Base-by-base conservation (phyloP, 768 basidiomycete species). In the Tephrocybe sp. region DNA sequence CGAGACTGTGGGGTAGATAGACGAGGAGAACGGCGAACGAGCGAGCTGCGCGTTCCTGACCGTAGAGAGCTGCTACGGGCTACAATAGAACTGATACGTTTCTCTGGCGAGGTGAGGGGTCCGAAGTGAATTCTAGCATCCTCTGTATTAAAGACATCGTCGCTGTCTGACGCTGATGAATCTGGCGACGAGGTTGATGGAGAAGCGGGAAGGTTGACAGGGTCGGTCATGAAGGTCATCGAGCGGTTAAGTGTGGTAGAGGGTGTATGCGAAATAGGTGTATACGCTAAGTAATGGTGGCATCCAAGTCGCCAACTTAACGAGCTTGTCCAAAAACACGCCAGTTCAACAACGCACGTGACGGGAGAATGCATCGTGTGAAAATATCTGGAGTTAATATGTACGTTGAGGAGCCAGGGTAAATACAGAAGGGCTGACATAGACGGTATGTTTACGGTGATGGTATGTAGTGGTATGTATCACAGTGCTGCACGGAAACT, bases 71-170 rank as follows among this genome's bases (percentile, higher is more conserved):
- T 57, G n/a, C 64, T 57, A 55, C 62, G 65, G 54, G 66, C 60
- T 21, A 64, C 55, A 41, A 69, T 58, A 36, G 73, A 63, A 20
- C 68, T 60, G 54, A 75, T 73, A 49, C 68, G 71, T 57, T 78
- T 78, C 65, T 81, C 80, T 30, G 80, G 80, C 5, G 83, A 79
- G 51, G 68, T 75, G 17, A 78, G 59, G 26, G 79, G 75, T 9
- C 78, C 80, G 64, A 80, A 78, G 61, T 78, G 74, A 23, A 78
- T 65, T 58, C 71, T 71, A 12, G 78, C 73, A 21, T 71, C 62
- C 40, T 73, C 68, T 11, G 73, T 71, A 54, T 77, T 71, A 60
- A 65, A 74, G 23, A 62, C 67, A 59, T 80, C 76, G 49, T 62
- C 76, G 50, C 60, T 68, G 60, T 74, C 73, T n/a, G 70, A 71